A percentile compares a stretch with the other conserved stretches of the same genome.
Evolutionary conservation across 2,329 filamentous ascomycete species (phyloP).

Genomic region (Ophiostoma montium): DNA sequence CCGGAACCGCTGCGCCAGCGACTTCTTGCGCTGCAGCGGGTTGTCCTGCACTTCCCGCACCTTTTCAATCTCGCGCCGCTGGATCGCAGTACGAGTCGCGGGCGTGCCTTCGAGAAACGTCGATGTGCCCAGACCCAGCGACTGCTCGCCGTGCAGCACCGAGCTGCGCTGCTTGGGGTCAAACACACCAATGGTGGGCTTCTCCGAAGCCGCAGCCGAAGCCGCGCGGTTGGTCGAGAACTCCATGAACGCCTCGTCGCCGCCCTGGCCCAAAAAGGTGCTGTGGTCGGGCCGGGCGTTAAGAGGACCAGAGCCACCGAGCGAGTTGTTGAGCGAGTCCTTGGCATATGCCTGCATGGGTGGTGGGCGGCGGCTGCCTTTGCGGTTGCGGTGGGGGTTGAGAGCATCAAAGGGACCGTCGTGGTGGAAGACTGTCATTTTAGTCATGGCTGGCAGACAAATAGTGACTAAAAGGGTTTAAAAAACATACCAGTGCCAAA

Average conservation of each 20-base stretch:
- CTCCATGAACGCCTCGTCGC: conserved; percentile 77
- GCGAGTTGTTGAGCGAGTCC: conserved; percentile 79
- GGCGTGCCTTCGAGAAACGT: conserved; percentile 93
- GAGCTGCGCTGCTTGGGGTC: conserved; percentile 55
- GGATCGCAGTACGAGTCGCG: conserved; percentile 65
- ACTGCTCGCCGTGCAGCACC: conserved; percentile 71
- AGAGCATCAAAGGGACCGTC: conserved; percentile 95
- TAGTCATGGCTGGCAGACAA: neutral
- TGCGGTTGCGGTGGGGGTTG: conserved; percentile 84
- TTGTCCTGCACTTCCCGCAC: conserved; percentile 37
- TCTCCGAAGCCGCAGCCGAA: conserved; percentile 14
- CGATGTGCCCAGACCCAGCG: conserved; percentile 74
- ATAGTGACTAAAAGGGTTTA: neutral
- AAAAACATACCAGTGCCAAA: conserved; percentile 75
- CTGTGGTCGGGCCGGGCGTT: conserved; percentile 72
- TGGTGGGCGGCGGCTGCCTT: conserved; percentile 67
- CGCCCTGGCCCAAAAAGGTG: conserved; percentile 67
- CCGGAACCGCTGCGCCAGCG: conserved; percentile 79
- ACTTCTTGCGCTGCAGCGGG: conserved; percentile 81
- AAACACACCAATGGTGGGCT: conserved; percentile 35
- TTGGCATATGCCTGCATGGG: conserved; percentile 96
- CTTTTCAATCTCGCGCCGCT: conserved; percentile 58
- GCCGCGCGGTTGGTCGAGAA: conserved; percentile 27
- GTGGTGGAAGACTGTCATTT: conserved; percentile 72
- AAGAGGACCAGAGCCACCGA: conserved; percentile 76